Percentiles rank a stretch among this genome's conserved stretches.
These are phyloP conservation scores for Aspergillus hancockii DNA, from an alignment of 495 filamentous ascomycete genomes.

Conservation along the genomic window DNA sequence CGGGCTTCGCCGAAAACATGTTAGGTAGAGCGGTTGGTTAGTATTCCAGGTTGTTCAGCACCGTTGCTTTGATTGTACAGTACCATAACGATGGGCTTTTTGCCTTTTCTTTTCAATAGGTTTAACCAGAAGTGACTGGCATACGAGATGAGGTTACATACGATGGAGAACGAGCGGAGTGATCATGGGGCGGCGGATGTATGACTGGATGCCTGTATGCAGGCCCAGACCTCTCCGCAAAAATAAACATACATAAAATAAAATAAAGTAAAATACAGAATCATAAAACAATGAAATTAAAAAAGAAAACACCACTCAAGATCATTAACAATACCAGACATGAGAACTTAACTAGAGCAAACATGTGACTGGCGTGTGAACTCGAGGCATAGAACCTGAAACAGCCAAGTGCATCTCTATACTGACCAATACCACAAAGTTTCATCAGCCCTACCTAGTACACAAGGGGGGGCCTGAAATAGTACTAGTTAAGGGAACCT, in stretches of 20 bases:
- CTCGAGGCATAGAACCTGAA: background rate
- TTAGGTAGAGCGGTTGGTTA: background rate
- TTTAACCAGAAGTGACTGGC: background rate
- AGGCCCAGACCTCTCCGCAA: background rate
- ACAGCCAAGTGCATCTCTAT: background rate
- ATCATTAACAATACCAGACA: background rate
- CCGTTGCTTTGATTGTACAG: background rate
- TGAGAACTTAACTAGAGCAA: background rate
- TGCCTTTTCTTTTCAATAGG: background rate
- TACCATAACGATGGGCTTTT: background rate
- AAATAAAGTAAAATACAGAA: no score
- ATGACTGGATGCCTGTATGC: background rate
- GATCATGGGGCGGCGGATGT: background rate
- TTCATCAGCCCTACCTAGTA: constrained; percentile 15
- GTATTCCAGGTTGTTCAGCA: background rate
- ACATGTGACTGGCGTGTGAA: constrained; percentile 4
- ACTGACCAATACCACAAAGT: background rate
- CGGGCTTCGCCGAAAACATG: background rate
- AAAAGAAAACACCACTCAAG: background rate
- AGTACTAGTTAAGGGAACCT: background rate
- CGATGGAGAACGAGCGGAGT: background rate
- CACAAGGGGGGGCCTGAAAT: constrained; percentile 3
- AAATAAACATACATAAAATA: background rate
- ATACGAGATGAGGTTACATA: background rate
- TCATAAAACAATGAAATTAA: no score